Evolutionary conservation across 805 yeast genomes (phyloP).

Genomic region (Saturnispora sekii): DNA sequence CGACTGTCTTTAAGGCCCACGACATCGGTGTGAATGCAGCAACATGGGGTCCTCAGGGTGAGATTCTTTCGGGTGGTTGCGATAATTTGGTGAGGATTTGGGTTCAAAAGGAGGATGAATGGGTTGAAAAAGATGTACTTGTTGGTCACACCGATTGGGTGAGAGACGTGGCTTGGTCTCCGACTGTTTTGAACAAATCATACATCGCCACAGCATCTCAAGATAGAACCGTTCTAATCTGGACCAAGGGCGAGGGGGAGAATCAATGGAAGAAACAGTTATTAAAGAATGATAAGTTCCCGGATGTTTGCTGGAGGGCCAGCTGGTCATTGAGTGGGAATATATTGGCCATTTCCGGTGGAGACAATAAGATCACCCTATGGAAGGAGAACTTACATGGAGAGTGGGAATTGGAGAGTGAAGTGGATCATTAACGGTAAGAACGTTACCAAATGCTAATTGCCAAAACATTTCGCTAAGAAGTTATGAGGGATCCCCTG

Average conservation of each 20-base stretch:
- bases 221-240: constrained; percentile 86
- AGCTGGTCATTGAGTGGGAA: constrained; percentile 97
- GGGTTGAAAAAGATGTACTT: constrained; percentile 63
- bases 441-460: background rate
- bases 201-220: constrained; percentile 96
- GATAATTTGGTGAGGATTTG: constrained; percentile 91
- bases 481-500: no score
- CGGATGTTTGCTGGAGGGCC: constrained; percentile 97
- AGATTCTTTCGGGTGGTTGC: constrained; percentile 87
- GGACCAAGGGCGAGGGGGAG: constrained; percentile 46
- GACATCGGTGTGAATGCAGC: constrained; percentile 91
- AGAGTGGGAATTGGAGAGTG: constrained; percentile 97
- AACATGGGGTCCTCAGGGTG: constrained; percentile 76
- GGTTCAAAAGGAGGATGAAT: constrained; percentile 49
- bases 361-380: constrained; percentile 89
- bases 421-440: constrained; percentile 61
- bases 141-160: constrained; percentile 98
- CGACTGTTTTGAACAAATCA: constrained; percentile 74
- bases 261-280: constrained; percentile 66
- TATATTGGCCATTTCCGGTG: constrained; percentile 89
- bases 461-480: no score
- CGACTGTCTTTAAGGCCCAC: constrained; percentile 66
- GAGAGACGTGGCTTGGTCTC: constrained; percentile 97
- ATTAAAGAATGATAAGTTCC: constrained; percentile 72
- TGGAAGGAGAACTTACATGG: constrained; percentile 95